Conservation (phyloP, 192 early-diverging fungal genomes). For the Gaertneriomyces sp. region DNA sequence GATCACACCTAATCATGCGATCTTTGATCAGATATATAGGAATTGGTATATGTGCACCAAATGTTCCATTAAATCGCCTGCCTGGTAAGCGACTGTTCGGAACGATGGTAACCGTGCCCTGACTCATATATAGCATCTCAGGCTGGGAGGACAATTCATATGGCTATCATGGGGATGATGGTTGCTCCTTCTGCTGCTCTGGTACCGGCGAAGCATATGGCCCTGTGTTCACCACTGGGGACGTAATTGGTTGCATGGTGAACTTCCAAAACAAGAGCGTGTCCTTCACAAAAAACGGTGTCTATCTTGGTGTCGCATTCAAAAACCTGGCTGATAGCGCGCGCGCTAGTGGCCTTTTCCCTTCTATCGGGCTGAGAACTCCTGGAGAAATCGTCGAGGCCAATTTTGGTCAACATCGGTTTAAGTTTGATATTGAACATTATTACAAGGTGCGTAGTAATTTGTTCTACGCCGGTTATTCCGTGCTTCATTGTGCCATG, state of each 20-base stretch:
- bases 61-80: constrained; percentile 58
- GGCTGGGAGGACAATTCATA: constrained; percentile 88
- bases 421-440: constrained; percentile 69
- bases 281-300: constrained; percentile 94
- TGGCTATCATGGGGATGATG: constrained; percentile 98
- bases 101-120: neutral
- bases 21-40: constrained; percentile 63
- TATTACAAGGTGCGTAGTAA: constrained; percentile 46
- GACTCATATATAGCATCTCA: constrained; percentile 26
- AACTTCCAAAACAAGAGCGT: constrained; percentile 73
- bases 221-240: constrained; percentile 86
- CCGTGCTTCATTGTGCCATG: neutral
- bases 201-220: constrained; percentile 79
- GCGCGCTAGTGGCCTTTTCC: constrained; percentile 52
- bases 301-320: constrained; percentile 48
- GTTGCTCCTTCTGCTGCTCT: constrained; percentile 71
- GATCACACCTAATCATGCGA: too few relatives aligned
- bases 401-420: constrained; percentile 73
- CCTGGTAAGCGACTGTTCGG: constrained; percentile 62
- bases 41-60: constrained; percentile 72
- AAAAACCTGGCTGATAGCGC: constrained; percentile 30
- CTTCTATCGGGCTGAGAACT: constrained; percentile 71
- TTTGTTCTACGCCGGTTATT: neutral
- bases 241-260: constrained; percentile 89
- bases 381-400: constrained; percentile 66